phyloP scores from a whole-genome alignment of 805 yeast species.

The Saccharomycopsis babjevae region DNA sequence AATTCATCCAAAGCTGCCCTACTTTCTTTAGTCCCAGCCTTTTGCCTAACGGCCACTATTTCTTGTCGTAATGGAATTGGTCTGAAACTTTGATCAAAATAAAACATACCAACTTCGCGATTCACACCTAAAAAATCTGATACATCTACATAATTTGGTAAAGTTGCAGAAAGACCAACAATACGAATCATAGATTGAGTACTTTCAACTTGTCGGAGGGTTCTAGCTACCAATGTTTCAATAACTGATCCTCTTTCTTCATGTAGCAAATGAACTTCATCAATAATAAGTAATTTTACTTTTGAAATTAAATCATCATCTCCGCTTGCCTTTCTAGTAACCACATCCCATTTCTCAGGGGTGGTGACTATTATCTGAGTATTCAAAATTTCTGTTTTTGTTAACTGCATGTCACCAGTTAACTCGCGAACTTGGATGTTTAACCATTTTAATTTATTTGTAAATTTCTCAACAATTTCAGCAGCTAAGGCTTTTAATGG shows the following conservation, averaged over 20 bases:
- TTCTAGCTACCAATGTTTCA: conserved; percentile 90
- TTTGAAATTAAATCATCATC: conserved; percentile 77
- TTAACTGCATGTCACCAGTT: conserved; percentile 93
- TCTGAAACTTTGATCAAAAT: conserved; percentile 84
- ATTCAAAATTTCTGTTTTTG: conserved; percentile 63
- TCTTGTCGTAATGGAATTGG: conserved; percentile 91
- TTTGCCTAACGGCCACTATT: conserved; percentile 77
- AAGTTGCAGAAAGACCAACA: conserved; percentile 88
- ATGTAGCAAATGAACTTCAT: conserved; percentile 92
- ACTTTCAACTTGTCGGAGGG: conserved; percentile 88
- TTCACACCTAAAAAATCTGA: conserved; percentile 93
- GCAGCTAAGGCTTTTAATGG: conserved; percentile 93
- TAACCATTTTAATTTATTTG: conserved; percentile 67
- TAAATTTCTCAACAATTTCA: conserved; percentile 87
- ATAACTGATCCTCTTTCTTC: conserved; percentile 98
- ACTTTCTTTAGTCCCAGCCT: conserved; percentile 61
- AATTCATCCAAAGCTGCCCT: conserved; percentile 66
- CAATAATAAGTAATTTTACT: conserved; percentile 79
- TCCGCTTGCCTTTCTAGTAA: conserved; percentile 85
- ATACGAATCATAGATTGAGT: conserved; percentile 89
- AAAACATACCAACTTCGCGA: conserved; percentile 84
- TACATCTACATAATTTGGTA: conserved; percentile 86
- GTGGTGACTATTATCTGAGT: conserved; percentile 91
- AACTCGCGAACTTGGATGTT: conserved; percentile 81
- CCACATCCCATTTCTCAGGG: conserved; percentile 97